Percentiles rank a stretch among this genome's conserved stretches.
Conservation (phyloP, 1,284 basidiomycete genomes). For the Porodaedalea pini region DNA sequence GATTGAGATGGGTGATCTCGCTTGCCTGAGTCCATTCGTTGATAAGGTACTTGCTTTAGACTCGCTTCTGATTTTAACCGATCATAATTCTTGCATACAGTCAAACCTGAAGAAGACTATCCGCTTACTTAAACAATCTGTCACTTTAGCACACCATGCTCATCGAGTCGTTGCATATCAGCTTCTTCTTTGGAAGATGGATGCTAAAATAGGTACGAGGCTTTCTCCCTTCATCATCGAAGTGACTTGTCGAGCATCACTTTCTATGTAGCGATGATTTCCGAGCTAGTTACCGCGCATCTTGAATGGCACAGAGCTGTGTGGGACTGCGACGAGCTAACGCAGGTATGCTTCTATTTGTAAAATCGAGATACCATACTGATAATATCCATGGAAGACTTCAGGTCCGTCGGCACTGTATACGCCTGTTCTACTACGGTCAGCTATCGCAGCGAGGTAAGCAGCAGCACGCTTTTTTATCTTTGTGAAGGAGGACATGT, state of each 20-base stretch:
- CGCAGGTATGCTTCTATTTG: not conserved
- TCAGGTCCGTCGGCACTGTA: not conserved
- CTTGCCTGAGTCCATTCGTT: not conserved
- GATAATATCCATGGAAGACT: not conserved
- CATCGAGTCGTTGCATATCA: constrained; percentile 8
- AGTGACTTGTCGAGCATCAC: not conserved
- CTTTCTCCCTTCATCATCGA: not conserved
- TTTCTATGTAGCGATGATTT: not conserved
- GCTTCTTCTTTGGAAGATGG: constrained; percentile 8
- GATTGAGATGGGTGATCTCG: constrained; percentile 8
- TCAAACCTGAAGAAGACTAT: not conserved
- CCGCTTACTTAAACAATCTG: not conserved
- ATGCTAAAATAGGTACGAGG: constrained; percentile 1
- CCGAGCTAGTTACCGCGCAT: not conserved
- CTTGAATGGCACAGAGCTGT: constrained; percentile 14
- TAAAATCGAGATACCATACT: not conserved
- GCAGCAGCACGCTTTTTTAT: not conserved
- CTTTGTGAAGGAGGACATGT: too few relatives aligned
- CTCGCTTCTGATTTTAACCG: not conserved
- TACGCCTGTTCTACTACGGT: constrained; percentile 4
- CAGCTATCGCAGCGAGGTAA: not conserved
- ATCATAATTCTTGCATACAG: not conserved
- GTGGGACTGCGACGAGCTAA: not conserved
- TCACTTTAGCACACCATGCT: not conserved
- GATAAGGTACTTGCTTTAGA: not conserved